Base-by-base conservation (phyloP, 2,329 filamentous ascomycete genomes). In the Fusarium sp. region DNA sequence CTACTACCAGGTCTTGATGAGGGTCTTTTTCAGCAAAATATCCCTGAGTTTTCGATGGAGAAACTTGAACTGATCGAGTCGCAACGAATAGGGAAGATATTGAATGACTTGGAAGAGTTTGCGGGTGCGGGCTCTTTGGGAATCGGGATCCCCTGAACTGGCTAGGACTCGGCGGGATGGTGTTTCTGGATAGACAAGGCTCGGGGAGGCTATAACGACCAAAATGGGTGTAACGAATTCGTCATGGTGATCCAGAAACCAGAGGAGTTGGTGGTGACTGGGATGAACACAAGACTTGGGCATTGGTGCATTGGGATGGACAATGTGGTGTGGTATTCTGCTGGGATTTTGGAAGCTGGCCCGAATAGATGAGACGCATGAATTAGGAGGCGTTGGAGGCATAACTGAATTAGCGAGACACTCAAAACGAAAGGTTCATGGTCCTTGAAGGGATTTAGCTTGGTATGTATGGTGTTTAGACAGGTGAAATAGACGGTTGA, bases 101-200 rank as follows among this genome's bases (percentile, higher is more conserved):
- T 79, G 42, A 77, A 75, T 57, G 76, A 79, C 59, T 29, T 79
- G 38, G 71, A 73, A 55, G 75, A 74, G 24, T 78, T 79, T 53
- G 72, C 77, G 1, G 75, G 77, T 1, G 68, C 67, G 2, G 77
- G 71, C 7, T 67, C 44, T 3, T 56, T 77, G 40, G 72, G 70
- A 59, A 22, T 11, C 62, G 61, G 14, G 24, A 51, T 27, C 62
- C 16, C 17, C 24, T 31, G 44, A 68, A 42, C 38, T 51, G 64
- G 14, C 11, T 59, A 20, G 66, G 51, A 35, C 51, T 35, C 11
- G 22, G n/a, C 42, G 20, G 35, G 42, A 58, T 49, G 53, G 38
- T 29, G 12, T 36, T 35, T 38, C n/a, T 29, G 14, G 64, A 44
- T 27, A 46, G 35, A 40, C 33, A 27, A 27, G 6, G 11, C 11